Percentiles rank a stretch among this genome's conserved stretches.
phyloP scores from a whole-genome alignment of 2,329 filamentous ascomycete genomes.

The Diaporthe ilicicola region DNA sequence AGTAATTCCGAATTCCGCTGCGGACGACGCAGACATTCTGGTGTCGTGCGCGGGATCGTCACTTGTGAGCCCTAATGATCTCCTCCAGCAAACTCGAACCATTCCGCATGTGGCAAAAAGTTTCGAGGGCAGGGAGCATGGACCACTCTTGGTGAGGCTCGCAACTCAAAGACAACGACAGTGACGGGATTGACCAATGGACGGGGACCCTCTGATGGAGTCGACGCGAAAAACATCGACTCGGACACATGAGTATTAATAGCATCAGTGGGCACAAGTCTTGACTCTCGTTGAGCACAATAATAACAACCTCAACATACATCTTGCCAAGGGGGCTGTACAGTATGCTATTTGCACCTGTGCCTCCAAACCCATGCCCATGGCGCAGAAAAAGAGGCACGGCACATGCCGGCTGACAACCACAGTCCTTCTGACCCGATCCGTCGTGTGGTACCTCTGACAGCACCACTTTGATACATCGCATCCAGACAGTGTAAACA shows the following conservation, averaged over 20 bases:
- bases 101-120: constrained; percentile 18
- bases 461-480: constrained; percentile 18
- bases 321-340: constrained; percentile 23
- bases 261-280: constrained; percentile 11
- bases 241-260: constrained; percentile 8
- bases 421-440: constrained; percentile 2
- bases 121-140: constrained; percentile 17
- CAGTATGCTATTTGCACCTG: constrained; percentile 1
- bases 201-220: constrained; percentile 1
- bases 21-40: constrained; percentile 4
- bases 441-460: constrained; percentile 17
- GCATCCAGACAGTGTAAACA: constrained; percentile 7
- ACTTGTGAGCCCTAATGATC: background rate
- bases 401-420: constrained; percentile 24
- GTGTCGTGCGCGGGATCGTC: constrained; percentile 13
- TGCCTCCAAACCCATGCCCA: constrained; percentile 1
- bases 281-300: constrained; percentile 15
- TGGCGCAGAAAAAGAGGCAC: background rate
- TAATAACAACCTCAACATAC: constrained; percentile 13
- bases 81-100: background rate
- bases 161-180: constrained; percentile 30
- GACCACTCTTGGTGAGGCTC: constrained; percentile 25
- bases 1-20: constrained; percentile 5
- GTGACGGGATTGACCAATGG: background rate
- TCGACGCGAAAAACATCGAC: constrained; percentile 6